Base-by-base conservation (phyloP, 331 rosid genomes). In the Acacia pycnantha region DNA sequence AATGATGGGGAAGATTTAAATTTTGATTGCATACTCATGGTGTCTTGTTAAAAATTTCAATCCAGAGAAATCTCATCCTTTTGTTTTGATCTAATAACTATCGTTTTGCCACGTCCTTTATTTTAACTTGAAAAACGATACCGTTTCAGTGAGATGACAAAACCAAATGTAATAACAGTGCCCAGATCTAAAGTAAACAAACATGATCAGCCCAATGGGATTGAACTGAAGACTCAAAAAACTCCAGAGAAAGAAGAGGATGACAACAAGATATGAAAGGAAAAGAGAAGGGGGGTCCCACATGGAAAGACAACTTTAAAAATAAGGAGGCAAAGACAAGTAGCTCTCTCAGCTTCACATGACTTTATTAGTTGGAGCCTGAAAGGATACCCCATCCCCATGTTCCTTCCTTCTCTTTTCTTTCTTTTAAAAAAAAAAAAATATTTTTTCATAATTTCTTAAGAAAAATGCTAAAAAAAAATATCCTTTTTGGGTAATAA, bases 281-380 rank as follows among this genome's bases (percentile, higher is more conserved):
- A 48, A 14, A 82, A 41, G 82, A 91, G 1, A 0, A 4, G 74
- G 1, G 1, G 21, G 54, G 75, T 59, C 90, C 91, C 87, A 88
- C 16, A 68, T 72, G 44, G 73, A 82, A 82, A 85, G 43, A 59
- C 78, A 79, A 77, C 79, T 75, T 86, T 84, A 75, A 77, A 53
- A 71, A 82, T 62, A 59, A 61, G 67, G 81, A 86, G 89, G 79
- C 92, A 90, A 88, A 83, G 91, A 88, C 97, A 89, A 82, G 88
- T 58, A 83, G 81, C 82, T 77, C 83, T 89, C 86, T 48, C 89
- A 41, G 79, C 90, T 61, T 91, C 98, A 90, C 97, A 92, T 91
- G 97, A 84, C 78, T 84, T 79, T 84, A 86, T 84, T 84, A 87
- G 93, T 87, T 87, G 94, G 92, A 86, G 90, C 89, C 85, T 90